Conservation (phyloP, 352 stramenopile genomes). For the Phytophthora citricola region DNA sequence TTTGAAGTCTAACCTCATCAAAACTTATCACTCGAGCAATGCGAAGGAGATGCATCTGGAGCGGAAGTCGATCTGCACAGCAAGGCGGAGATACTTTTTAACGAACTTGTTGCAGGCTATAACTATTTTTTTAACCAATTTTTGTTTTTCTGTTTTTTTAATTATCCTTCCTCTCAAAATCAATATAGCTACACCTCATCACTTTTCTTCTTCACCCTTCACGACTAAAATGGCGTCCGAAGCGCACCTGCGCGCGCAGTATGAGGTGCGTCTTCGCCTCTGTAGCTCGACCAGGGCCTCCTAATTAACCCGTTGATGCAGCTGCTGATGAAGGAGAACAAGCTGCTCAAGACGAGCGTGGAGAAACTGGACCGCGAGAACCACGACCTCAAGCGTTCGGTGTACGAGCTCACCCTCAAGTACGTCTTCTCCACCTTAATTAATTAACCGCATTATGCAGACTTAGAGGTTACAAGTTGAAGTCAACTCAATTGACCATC, state of each 20-base stretch:
- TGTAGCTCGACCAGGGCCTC: background rate
- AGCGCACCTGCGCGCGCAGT: slow-evolving; percentile 81
- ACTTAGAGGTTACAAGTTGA: slow-evolving; percentile 15
- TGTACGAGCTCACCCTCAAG: slow-evolving; percentile 91
- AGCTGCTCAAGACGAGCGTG: slow-evolving; percentile 80
- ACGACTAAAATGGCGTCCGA: slow-evolving; percentile 66
- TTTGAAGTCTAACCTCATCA: too few species aligned
- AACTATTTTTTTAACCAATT: too few species aligned
- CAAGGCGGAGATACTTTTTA: too few species aligned
- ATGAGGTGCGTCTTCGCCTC: slow-evolving; percentile 59
- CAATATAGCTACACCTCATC: slow-evolving; percentile 20
- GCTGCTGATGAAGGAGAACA: slow-evolving; percentile 86
- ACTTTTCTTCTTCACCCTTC: background rate
- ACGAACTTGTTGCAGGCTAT: too few species aligned
- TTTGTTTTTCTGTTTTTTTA: too few species aligned
- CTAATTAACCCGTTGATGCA: slow-evolving; percentile 17
- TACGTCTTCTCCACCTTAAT: slow-evolving; percentile 29
- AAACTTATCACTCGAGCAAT: too few species aligned
- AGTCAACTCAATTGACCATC: slow-evolving; percentile 30
- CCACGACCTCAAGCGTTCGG: slow-evolving; percentile 91
- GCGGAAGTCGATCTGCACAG: too few species aligned
- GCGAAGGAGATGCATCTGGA: too few species aligned
- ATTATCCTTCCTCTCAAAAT: background rate
- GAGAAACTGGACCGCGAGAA: slow-evolving; percentile 90
- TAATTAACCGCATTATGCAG: slow-evolving; percentile 18